Evolutionary conservation across 805 yeast genomes (phyloP).

Genomic region (Lipomyces spencermartinsiae): DNA sequence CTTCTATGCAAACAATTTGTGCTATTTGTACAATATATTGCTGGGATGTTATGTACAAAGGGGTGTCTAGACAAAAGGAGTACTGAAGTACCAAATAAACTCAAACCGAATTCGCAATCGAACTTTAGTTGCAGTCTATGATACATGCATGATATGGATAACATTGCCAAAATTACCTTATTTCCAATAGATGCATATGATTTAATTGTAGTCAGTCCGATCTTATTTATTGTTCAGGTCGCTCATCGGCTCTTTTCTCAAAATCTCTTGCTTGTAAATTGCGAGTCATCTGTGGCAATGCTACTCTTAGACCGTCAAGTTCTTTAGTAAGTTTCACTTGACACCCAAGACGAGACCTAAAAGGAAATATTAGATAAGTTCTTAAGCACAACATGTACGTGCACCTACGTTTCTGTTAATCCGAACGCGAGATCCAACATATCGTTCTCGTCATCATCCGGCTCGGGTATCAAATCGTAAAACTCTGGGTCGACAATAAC

Average conservation of each 20-base stretch:
- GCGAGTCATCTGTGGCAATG: conserved; percentile 96
- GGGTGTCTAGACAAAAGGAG: neutral
- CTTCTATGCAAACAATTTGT: neutral
- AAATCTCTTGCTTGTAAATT: conserved; percentile 86
- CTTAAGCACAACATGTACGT: neutral
- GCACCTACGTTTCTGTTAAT: conserved; percentile 77
- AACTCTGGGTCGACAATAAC: conserved; percentile 94
- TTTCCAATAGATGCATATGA: neutral
- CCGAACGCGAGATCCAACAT: conserved; percentile 98
- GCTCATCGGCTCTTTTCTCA: conserved; percentile 42
- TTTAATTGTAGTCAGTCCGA: neutral
- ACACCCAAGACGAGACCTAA: conserved; percentile 85
- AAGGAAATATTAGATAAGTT: neutral
- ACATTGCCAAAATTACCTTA: neutral
- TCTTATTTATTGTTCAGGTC: neutral
- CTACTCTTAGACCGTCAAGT: conserved; percentile 91
- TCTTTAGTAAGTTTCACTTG: conserved; percentile 89
- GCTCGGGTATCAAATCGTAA: conserved; percentile 91
- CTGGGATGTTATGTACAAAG: neutral
- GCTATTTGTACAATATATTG: neutral
- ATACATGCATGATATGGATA: neutral
- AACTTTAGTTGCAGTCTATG: neutral
- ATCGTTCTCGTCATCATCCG: conserved; percentile 96
- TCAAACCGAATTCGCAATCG: neutral
- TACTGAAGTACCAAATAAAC: neutral